Percentiles rank a stretch among this genome's conserved stretches.
Evolutionary conservation across 345 rosid genomes (phyloP).

Genomic region (Carallia pectinifolia): DNA sequence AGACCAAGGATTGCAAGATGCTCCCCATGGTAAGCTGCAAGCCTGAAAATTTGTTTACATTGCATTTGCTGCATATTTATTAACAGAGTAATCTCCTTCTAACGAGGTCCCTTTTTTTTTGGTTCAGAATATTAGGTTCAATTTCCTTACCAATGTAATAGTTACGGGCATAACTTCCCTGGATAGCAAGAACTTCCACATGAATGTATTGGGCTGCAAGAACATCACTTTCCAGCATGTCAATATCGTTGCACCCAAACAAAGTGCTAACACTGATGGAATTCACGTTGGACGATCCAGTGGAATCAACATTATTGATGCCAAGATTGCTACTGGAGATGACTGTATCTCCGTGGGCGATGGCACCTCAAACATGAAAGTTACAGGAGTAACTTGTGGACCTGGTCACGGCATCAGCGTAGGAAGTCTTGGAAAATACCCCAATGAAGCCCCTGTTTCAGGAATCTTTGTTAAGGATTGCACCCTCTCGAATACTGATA

Average conservation of each 20-base stretch:
- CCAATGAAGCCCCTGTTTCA: conserved; percentile 40
- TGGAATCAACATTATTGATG: conserved; percentile 21
- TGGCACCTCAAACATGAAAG: conserved; percentile 35
- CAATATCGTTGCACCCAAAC: conserved; percentile 30
- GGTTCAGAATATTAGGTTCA: conserved; percentile 15
- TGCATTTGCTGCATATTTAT: too few species aligned
- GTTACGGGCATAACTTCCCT: conserved; percentile 35
- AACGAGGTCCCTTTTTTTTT: too few species aligned
- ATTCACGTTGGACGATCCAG: conserved; percentile 50
- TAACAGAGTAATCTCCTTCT: too few species aligned
- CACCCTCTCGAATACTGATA: conserved; percentile 32
- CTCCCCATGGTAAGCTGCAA: conserved; percentile 43
- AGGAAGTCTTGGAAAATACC: conserved; percentile 57
- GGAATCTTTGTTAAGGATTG: conserved; percentile 44
- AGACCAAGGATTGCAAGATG: conserved; percentile 26
- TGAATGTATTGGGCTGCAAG: conserved; percentile 33
- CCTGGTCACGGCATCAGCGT: conserved; percentile 63
- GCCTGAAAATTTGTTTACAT: too few species aligned
- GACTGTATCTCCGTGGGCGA: conserved; percentile 59
- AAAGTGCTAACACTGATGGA: conserved; percentile 59
- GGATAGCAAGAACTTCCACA: conserved; percentile 51
- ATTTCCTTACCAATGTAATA: conserved; percentile 5
- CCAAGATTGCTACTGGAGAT: conserved; percentile 45
- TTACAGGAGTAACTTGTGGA: conserved; percentile 41
- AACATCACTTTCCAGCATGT: conserved; percentile 37